These are phyloP conservation scores for Rhodotorula kratochvilovae DNA, from an alignment of 768 basidiomycete genomes.

Conservation along the genomic window DNA sequence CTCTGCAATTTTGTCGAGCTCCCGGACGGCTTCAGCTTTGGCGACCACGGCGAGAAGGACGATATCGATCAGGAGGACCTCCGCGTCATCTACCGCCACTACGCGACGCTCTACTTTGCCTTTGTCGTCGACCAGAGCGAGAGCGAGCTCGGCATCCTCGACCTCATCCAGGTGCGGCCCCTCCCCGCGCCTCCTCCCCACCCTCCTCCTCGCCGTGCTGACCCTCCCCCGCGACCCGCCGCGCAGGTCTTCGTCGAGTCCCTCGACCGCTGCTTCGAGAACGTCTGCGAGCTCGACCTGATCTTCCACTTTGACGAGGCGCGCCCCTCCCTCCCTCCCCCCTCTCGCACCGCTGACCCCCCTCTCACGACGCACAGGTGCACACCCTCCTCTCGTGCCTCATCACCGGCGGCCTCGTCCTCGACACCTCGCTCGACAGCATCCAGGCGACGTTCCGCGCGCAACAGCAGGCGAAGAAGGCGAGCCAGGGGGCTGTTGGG, in stretches of 20 bases:
- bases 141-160: conserved; percentile 91
- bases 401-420: conserved; percentile 90
- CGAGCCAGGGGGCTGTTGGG: background rate
- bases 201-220: no score
- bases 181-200: background rate
- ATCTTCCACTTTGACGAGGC: conserved; percentile 99
- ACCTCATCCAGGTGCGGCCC: conserved; percentile 79
- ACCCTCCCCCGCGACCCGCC: no score
- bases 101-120: conserved; percentile 93
- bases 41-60: conserved; percentile 30
- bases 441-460: conserved; percentile 22
- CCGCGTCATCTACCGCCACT: conserved; percentile 88
- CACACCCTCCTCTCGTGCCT: conserved; percentile 94
- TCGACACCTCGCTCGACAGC: conserved; percentile 62
- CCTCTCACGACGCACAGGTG: conserved; percentile 55
- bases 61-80: conserved; percentile 49
- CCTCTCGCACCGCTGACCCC: background rate
- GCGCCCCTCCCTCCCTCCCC: conserved; percentile 35
- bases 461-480: conserved; percentile 15
- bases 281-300: conserved; percentile 95
- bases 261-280: conserved; percentile 90
- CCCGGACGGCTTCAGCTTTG: conserved; percentile 45
- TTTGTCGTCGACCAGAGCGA: conserved; percentile 95
- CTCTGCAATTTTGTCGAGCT: conserved; percentile 95
- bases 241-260: conserved; percentile 91